Evolutionary conservation across 192 early-diverging fungal species (phyloP).

Genomic region (Kickxella alabastrina): DNA sequence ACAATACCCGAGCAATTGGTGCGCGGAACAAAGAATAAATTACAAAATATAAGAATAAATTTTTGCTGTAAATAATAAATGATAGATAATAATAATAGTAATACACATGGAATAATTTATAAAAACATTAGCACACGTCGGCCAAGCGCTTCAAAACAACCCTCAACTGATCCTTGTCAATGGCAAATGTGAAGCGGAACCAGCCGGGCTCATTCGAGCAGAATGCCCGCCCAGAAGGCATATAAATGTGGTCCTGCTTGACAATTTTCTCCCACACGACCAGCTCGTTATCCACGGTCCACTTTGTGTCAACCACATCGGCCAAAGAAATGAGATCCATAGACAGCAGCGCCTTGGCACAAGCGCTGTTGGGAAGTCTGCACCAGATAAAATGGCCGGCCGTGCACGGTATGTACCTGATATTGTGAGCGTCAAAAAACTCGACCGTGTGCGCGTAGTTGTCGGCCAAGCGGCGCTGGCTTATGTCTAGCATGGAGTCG

Average conservation of each 20-base stretch:
- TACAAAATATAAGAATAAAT: too few species aligned
- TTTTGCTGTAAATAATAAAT: too few species aligned
- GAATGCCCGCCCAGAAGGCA: constrained; percentile 68
- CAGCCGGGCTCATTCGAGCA: constrained; percentile 56
- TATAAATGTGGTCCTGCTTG: constrained; percentile 58
- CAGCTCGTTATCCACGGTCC: constrained; percentile 51
- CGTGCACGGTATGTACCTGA: constrained; percentile 59
- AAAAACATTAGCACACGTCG: constrained; percentile 12
- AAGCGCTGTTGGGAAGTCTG: constrained; percentile 17
- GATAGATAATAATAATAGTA: too few species aligned
- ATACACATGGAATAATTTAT: background rate
- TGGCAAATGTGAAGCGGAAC: constrained; percentile 64
- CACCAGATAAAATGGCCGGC: constrained; percentile 75
- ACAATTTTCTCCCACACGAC: constrained; percentile 50
- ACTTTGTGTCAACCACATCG: constrained; percentile 5
- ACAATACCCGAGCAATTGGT: too few species aligned
- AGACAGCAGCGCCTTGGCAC: constrained; percentile 46
- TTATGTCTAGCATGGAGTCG: constrained; percentile 57
- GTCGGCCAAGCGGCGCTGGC: constrained; percentile 55
- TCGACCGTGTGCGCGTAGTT: constrained; percentile 46
- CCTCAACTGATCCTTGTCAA: constrained; percentile 46
- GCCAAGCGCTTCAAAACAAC: constrained; percentile 52
- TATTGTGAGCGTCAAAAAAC: constrained; percentile 43
- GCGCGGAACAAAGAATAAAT: too few species aligned
- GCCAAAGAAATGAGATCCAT: constrained; percentile 4